Conservation (phyloP, 176 grass and related monocot species). For the Pharus latifolius region DNA sequence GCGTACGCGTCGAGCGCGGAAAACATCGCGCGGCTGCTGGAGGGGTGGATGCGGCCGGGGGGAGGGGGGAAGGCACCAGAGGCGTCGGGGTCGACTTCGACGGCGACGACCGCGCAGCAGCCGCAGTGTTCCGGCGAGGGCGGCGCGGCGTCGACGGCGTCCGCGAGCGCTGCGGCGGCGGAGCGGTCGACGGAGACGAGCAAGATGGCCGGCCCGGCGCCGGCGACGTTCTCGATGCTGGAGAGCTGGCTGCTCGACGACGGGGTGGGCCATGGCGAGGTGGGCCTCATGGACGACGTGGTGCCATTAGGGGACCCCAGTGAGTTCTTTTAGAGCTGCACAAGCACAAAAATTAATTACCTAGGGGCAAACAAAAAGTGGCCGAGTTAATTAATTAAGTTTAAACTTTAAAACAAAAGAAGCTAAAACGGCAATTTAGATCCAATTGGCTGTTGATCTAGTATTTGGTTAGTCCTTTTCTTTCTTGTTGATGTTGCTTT, state of each 20-base stretch:
- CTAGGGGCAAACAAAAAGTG: background rate
- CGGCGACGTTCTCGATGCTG: constrained; percentile 52
- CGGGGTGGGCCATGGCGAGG: constrained; percentile 47
- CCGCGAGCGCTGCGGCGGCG: background rate
- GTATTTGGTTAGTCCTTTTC: constrained; percentile 4
- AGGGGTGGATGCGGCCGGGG: constrained; percentile 57
- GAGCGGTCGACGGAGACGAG: constrained; percentile 40
- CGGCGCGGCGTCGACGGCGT: constrained; percentile 23
- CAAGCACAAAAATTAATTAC: constrained; percentile 24
- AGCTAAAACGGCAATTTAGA: constrained; percentile 17
- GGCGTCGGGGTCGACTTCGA: constrained; percentile 36
- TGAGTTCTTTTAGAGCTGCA: constrained; percentile 50
- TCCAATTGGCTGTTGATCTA: constrained; percentile 23
- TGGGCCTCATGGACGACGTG: constrained; percentile 49
- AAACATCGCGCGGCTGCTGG: constrained; percentile 78
- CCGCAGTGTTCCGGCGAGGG: constrained; percentile 39
- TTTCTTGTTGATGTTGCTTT: background rate
- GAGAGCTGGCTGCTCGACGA: constrained; percentile 94
- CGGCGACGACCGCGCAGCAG: constrained; percentile 25
- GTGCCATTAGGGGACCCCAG: constrained; percentile 58
- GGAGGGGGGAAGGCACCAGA: constrained; percentile 17
- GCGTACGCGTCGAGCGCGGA: constrained; percentile 85
- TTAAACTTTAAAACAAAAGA: constrained; percentile 7
- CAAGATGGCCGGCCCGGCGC: constrained; percentile 28
- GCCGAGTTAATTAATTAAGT: constrained; percentile 4